Conservation (phyloP, 768 basidiomycete species). For the Termitomyces sp. region DNA sequence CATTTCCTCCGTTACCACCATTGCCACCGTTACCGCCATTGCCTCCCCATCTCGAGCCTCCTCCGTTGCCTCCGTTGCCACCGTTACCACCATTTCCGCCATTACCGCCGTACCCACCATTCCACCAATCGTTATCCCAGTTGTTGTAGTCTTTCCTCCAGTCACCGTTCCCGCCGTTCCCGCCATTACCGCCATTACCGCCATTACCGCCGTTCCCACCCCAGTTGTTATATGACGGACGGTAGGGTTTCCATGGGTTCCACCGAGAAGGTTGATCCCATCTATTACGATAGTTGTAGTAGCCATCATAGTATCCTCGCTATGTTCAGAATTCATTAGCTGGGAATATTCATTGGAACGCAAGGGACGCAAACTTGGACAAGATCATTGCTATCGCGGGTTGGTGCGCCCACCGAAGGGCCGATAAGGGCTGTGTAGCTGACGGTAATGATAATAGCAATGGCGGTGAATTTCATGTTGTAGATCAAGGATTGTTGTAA, state of each 20-base stretch:
- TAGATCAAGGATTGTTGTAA: neutral
- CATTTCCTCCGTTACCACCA: too few relatives aligned
- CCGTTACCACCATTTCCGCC: neutral
- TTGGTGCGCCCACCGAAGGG: neutral
- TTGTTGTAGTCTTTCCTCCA: neutral
- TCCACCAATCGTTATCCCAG: neutral
- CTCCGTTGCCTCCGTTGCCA: too few relatives aligned
- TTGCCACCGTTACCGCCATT: too few relatives aligned
- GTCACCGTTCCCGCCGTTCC: neutral
- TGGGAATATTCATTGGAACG: neutral
- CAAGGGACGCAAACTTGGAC: neutral
- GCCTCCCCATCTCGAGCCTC: too few relatives aligned
- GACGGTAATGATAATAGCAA: neutral
- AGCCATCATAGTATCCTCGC: neutral
- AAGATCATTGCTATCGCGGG: neutral
- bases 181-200: neutral
- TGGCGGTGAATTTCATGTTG: neutral
- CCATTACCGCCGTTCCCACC: neutral
- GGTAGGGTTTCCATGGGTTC: neutral
- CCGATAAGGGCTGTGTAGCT: neutral
- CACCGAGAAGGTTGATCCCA: neutral
- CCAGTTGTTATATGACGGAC: neutral
- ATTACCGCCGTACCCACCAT: neutral
- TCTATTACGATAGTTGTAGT: neutral
- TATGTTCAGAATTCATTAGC: neutral